A percentile compares a stretch with the other conserved stretches of the same genome.
phyloP scores from a whole-genome alignment of 169 alveolate genomes.

The Besnoitia besnoiti region DNA sequence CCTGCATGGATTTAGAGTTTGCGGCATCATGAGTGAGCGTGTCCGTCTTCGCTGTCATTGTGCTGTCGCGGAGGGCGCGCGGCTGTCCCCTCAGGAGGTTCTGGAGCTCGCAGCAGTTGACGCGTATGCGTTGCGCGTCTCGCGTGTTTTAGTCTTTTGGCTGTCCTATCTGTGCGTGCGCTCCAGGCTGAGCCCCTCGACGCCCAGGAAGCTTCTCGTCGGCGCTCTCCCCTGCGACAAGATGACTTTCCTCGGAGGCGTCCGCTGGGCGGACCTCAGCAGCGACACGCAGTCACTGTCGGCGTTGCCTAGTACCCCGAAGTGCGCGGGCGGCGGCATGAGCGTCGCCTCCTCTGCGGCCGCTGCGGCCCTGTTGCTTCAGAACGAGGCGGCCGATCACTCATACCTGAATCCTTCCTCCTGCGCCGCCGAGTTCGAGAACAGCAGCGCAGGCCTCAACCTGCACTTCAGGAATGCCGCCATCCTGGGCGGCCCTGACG shows the following conservation, averaged over 20 bases:
- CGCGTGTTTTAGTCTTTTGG: no score
- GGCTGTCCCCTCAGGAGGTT: no score
- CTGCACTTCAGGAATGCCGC: slow-evolving; percentile 60
- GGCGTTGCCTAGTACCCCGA: background rate
- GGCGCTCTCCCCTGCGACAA: no score
- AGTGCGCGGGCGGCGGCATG: background rate
- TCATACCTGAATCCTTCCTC: slow-evolving; percentile 42
- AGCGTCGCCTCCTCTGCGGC: background rate
- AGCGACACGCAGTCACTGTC: slow-evolving; percentile 44
- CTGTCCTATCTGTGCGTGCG: no score
- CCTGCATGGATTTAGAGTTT: no score
- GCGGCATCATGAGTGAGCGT: no score
- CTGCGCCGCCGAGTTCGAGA: slow-evolving; percentile 56
- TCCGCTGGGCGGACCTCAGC: slow-evolving; percentile 40
- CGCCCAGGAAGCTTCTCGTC: no score
- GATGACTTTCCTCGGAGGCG: slow-evolving; percentile 43
- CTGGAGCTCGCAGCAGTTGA: no score
- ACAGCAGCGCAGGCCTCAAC: slow-evolving; percentile 66
- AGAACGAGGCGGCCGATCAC: slow-evolving; percentile 32
- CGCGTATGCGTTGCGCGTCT: no score
- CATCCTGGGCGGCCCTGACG: slow-evolving; percentile 39
- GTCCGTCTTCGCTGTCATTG: no score
- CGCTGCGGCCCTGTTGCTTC: background rate
- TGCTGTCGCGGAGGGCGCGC: no score
- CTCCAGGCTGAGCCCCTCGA: no score